Base-by-base conservation (phyloP, 2,329 filamentous ascomycete genomes). In the Paecilomyces fulvus region DNA sequence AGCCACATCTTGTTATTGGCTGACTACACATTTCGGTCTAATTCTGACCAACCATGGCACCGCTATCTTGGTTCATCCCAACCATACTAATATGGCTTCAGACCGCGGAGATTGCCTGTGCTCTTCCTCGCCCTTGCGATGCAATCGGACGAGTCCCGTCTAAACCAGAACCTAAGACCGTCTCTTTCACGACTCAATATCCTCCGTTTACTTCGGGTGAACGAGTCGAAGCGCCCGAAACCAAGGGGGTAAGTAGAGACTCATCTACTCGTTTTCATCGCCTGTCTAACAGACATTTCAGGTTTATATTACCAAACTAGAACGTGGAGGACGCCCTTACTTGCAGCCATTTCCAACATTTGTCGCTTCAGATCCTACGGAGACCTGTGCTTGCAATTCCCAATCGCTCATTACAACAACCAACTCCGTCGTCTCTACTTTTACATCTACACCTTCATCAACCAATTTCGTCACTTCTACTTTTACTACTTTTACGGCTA, bases 61-160 rank as follows among this genome's bases (percentile, higher is more conserved):
- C 56, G 53, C 56, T 57, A 28, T 60, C 56, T 58, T 68, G 62
- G 67, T 62, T 62, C 54, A 57, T 60, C n/a, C 56, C 62, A 56
- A 58, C 62, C 43, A 60, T 72, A 64, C 71, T 74, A 63, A 74
- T 64, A 57, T 71, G 70, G 66, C 60, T 70, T 55, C 60, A 72
- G 37, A 61, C 64, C 28, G 58, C 66, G 65, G 66, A 67, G 49
- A 61, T 59, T 56, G 66, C 63, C 28, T 53, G 62, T 46, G 63
- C 63, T 55, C 59, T 65, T 30, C 70, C 70, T 0, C 60, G 54
- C 51, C 53, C 55, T 21, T 21, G 21, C 3, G 21, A 21, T 21
- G 12, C 56, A 14, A 61, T 64, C 37, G 56, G 61, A 33, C 56
- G 60, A 49, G 12, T 14, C 12, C 8, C 12, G 21, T 9, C 43